Evolutionary conservation across 2,329 filamentous ascomycete species (phyloP), one percentile per base, ranked within the genome.

Genomic region (Bipolaris cookei): DNA sequence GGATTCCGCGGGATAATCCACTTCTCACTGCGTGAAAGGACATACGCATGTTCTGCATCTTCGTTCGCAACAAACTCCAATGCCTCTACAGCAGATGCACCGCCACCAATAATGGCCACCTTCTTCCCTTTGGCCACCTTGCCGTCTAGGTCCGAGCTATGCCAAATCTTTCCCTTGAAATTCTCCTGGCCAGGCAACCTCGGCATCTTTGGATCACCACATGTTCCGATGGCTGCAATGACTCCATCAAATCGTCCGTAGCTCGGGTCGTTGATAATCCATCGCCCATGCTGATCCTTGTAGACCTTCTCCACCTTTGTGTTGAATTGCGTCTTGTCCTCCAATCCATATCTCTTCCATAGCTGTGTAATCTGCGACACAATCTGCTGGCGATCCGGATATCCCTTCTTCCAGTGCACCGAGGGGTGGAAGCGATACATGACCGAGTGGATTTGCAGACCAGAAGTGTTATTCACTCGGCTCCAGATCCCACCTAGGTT

Each of bases 361-460:
- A 96, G 78, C 58, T 87, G 77, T 16, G 82, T 82, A 10, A 95
- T 87, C 70, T 93, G 88, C 21, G 83, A 82, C 41, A 93, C 81
- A 58, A 96, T 95, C 74, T 93, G 86, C 62, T 88, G 79, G 47
- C 90, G 87, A 59, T 88, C 83, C 0, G 92, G 92, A 69, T 96
- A 96, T n/a, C 90, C 90, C 28, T 82, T 80, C 32, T 84, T 80
- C 87, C 90, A 96, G 59, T 84, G 82, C 1, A 96, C 86, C 0
- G 89, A 90, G 0, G 92, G 92, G 64, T 94, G 90, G 73, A 96
- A 96, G 20, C 91, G 86, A 75, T 94, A 96, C 91, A 95, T 95
- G 56, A 93, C 75, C 18, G 88, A 91, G 73, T 96, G 90, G 20
- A 96, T 93, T 69, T 95, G 91, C 0, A 96, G 83, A 14, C 90